Evolutionary conservation across 345 rosid species (phyloP).

Genomic region (Populus ilicifolia): DNA sequence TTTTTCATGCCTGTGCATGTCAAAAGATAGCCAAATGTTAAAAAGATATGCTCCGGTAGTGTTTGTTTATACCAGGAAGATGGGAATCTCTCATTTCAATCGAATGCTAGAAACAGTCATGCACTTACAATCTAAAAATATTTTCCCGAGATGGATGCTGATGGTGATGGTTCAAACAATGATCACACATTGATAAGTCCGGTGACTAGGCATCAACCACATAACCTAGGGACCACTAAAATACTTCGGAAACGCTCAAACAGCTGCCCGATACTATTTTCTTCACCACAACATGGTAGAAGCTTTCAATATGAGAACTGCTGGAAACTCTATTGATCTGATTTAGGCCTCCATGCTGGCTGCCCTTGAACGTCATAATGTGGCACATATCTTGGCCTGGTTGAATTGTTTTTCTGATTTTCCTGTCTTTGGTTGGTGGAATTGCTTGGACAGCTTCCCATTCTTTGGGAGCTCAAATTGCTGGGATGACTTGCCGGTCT

Average conservation of each 20-base stretch:
- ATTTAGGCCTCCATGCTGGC: constrained; percentile 49
- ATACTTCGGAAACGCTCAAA: neutral
- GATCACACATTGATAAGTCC: neutral
- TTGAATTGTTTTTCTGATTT: neutral
- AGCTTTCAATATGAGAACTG: neutral
- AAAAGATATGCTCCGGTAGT: too few species aligned
- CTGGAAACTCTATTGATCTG: constrained; percentile 16
- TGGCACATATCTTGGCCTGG: constrained; percentile 17
- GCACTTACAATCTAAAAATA: neutral
- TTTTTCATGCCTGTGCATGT: too few species aligned
- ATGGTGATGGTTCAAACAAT: neutral
- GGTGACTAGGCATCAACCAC: neutral
- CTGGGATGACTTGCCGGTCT: neutral
- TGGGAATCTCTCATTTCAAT: neutral
- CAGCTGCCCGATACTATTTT: neutral
- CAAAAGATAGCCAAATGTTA: too few species aligned
- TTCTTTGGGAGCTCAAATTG: neutral
- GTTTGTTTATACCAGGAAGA: neutral
- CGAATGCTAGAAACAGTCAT: neutral
- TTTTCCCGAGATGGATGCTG: neutral
- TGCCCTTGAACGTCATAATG: constrained; percentile 19
- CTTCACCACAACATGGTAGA: neutral
- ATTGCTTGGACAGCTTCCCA: neutral
- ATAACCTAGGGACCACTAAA: neutral
- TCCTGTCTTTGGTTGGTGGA: neutral